Evolutionary conservation across 2,329 filamentous ascomycete species (phyloP).

Genomic region (Fusarium annulatum): DNA sequence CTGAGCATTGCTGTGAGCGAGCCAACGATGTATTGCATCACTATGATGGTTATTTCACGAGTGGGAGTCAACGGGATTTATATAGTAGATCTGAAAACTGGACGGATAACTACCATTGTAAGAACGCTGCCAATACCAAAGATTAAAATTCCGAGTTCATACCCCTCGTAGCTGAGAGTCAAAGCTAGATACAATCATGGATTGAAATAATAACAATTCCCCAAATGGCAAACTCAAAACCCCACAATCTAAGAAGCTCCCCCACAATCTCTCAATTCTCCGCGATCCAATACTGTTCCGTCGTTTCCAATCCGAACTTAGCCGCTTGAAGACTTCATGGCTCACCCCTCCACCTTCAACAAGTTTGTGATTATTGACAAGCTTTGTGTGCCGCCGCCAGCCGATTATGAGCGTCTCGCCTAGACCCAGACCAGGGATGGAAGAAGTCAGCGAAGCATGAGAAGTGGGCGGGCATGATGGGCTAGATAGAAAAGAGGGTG

Average conservation of each 20-base stretch:
- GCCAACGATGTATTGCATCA: conserved; percentile 9
- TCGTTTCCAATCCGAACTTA: conserved; percentile 48
- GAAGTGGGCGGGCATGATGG: conserved; percentile 20
- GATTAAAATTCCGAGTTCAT: background rate
- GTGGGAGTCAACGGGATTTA: background rate
- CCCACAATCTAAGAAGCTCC: conserved; percentile 32
- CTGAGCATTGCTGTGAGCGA: conserved; percentile 16
- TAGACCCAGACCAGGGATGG: conserved; percentile 8
- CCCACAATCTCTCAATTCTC: conserved; percentile 27
- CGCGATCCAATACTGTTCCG: conserved; percentile 41
- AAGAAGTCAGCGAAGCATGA: conserved; percentile 19
- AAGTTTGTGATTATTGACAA: conserved; percentile 35
- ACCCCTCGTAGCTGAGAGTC: background rate
- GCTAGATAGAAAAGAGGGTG: conserved; percentile 19
- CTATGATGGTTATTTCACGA: background rate
- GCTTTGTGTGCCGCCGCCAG: conserved; percentile 44
- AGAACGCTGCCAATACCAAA: background rate
- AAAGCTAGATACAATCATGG: background rate
- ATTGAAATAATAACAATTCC: conserved; percentile 1
- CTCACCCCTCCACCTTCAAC: conserved; percentile 20
- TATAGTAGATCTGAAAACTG: background rate
- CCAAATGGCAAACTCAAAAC: conserved; percentile 14
- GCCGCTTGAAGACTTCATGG: conserved; percentile 35
- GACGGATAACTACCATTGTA: background rate
- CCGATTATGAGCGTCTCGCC: conserved; percentile 40